These are phyloP conservation scores for Aspergillus fructus DNA, from an alignment of 2,329 filamentous ascomycete species.

Conservation along the genomic window DNA sequence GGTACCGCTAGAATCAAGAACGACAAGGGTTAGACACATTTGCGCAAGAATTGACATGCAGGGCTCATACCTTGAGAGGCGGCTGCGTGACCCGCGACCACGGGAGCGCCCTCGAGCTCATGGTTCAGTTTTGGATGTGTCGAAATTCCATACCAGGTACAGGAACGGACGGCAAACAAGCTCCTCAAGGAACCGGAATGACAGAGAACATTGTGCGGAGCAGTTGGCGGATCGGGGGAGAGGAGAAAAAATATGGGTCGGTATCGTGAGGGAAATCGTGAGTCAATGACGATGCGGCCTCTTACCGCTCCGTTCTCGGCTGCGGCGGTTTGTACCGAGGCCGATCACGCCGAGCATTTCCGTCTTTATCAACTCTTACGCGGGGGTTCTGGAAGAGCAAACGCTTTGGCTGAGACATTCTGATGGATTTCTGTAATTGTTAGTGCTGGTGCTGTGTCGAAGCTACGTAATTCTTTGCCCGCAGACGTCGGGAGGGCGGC, in stretches of 20 bases:
- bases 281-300: conserved; percentile 21
- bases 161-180: conserved; percentile 16
- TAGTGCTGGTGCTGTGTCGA: neutral
- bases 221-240: conserved; percentile 6
- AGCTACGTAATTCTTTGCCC: neutral
- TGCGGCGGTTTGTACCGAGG: conserved; percentile 6
- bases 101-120: conserved; percentile 35
- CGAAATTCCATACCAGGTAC: conserved; percentile 8
- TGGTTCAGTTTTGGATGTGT: conserved; percentile 24
- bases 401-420: neutral
- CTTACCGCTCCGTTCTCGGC: conserved; percentile 9
- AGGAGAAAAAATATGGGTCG: conserved; percentile 16
- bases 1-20: conserved; percentile 16
- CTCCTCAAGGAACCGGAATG: conserved; percentile 4
- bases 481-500: too few species aligned
- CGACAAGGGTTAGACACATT: neutral
- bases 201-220: conserved; percentile 12
- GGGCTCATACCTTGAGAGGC: conserved; percentile 27
- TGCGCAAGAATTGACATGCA: neutral
- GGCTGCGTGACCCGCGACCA: conserved; percentile 32
- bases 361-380: neutral
- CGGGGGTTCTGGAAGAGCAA: neutral
- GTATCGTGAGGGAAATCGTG: conserved; percentile 8
- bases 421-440: neutral
- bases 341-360: conserved; percentile 1